phyloP scores from a whole-genome alignment of 441 rosid genomes.

The Aleurites moluccanus region DNA sequence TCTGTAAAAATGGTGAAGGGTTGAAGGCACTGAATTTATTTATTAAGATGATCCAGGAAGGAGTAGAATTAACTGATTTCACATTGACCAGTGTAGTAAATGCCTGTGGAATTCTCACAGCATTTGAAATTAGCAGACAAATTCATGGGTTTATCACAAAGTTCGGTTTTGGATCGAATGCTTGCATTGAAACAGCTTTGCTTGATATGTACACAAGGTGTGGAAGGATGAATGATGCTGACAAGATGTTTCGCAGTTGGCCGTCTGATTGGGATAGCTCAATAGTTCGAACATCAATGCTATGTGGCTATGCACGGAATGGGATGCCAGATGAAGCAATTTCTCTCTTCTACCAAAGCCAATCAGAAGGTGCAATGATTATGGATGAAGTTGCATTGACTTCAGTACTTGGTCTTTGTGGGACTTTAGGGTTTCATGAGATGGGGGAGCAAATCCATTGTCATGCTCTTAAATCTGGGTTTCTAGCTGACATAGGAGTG shows the following conservation, averaged over 20 bases:
- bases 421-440: conserved; percentile 64
- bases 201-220: conserved; percentile 82
- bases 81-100: conserved; percentile 56
- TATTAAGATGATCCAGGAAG: conserved; percentile 48
- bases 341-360: conserved; percentile 40
- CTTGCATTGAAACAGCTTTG: conserved; percentile 60
- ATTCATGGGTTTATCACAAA: conserved; percentile 68
- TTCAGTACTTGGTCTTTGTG: conserved; percentile 60
- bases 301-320: conserved; percentile 70
- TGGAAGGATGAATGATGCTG: conserved; percentile 76
- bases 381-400: conserved; percentile 61
- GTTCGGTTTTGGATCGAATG: conserved; percentile 59
- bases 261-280: conserved; percentile 48
- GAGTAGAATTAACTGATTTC: conserved; percentile 60
- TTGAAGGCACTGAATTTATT: conserved; percentile 49
- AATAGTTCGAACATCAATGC: conserved; percentile 57
- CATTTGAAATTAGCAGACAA: conserved; percentile 53
- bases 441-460: conserved; percentile 77
- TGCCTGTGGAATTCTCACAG: conserved; percentile 60
- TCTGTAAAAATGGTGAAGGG: conserved; percentile 57
- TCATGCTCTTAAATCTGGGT: conserved; percentile 58
- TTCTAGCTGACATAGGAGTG: conserved; percentile 45
- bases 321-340: conserved; percentile 75
- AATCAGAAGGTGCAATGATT: conserved; percentile 40
- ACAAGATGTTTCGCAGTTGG: conserved; percentile 54